Evolutionary conservation across 1,284 basidiomycete genomes (phyloP).

Genomic region (Irpex lacteus): DNA sequence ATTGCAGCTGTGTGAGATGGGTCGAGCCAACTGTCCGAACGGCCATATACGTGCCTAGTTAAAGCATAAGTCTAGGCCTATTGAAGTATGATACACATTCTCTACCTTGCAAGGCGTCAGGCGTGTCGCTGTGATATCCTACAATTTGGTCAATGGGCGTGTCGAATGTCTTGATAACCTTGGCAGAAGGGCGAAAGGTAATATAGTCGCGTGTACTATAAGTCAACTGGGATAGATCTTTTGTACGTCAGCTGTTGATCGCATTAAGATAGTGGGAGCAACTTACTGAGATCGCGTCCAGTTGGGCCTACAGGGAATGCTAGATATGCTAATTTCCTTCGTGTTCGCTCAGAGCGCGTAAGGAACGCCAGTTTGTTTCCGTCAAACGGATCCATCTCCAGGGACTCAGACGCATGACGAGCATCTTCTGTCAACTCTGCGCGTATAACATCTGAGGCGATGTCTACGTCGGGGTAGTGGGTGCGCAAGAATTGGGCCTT

Average conservation of each 20-base stretch:
- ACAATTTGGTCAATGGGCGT: conserved; percentile 42
- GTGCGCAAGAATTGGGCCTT: conserved; percentile 69
- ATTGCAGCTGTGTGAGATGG: conserved; percentile 1
- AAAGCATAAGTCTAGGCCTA: not conserved
- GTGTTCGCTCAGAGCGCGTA: conserved; percentile 27
- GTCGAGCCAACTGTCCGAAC: conserved; percentile 9
- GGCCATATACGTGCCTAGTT: conserved; percentile 2
- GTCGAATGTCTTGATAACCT: conserved; percentile 42
- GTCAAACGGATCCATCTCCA: conserved; percentile 50
- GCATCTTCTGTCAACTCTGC: conserved; percentile 49
- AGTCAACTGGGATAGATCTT: conserved; percentile 51
- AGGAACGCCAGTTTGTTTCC: conserved; percentile 50
- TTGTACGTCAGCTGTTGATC: not conserved
- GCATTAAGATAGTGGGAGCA: not conserved
- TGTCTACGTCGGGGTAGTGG: conserved; percentile 68
- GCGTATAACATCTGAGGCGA: conserved; percentile 59
- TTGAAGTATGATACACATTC: not conserved
- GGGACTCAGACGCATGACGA: conserved; percentile 29
- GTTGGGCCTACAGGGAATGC: conserved; percentile 65
- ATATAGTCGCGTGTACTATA: conserved; percentile 27
- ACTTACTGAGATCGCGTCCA: conserved; percentile 57
- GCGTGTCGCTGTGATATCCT: conserved; percentile 12
- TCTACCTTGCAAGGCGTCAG: conserved; percentile 7
- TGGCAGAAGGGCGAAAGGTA: conserved; percentile 40
- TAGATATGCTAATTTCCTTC: conserved; percentile 33